Evolutionary conservation across 73 alveolate species (phyloP).

Genomic region (Blepharisma stoltei): DNA sequence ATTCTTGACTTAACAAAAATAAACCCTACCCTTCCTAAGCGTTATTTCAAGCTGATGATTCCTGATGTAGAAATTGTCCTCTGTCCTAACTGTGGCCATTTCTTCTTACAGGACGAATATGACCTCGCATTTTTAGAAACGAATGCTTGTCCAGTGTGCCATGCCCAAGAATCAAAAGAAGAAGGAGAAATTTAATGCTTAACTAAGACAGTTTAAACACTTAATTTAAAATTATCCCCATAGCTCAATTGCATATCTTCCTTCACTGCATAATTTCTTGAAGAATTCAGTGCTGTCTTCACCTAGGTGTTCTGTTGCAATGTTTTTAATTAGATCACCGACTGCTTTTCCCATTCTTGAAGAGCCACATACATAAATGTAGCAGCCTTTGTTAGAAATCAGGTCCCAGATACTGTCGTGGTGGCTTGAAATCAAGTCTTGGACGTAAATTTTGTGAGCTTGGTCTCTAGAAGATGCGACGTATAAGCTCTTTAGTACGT

Average conservation of each 20-base stretch:
- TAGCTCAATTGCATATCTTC: background rate
- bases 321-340: background rate
- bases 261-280: background rate
- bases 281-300: background rate
- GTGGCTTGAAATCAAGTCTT: background rate
- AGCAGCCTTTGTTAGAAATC: background rate
- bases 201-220: no score
- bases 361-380: background rate
- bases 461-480: constrained; percentile 6
- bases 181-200: background rate
- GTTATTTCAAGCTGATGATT: constrained; percentile 73
- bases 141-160: constrained; percentile 85
- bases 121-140: constrained; percentile 84
- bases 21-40: constrained; percentile 67
- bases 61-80: constrained; percentile 79
- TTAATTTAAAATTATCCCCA: background rate
- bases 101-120: constrained; percentile 86
- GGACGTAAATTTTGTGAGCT: background rate
- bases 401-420: background rate
- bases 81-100: constrained; percentile 71
- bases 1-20: constrained; percentile 70
- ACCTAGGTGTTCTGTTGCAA: constrained; percentile 8
- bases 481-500: background rate
- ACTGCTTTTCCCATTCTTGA: background rate
- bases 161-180: constrained; percentile 34